Percentiles rank a stretch among this genome's conserved stretches.
phyloP scores from a whole-genome alignment of 2,329 filamentous ascomycete genomes.

The Periglandula ipomoeae region DNA sequence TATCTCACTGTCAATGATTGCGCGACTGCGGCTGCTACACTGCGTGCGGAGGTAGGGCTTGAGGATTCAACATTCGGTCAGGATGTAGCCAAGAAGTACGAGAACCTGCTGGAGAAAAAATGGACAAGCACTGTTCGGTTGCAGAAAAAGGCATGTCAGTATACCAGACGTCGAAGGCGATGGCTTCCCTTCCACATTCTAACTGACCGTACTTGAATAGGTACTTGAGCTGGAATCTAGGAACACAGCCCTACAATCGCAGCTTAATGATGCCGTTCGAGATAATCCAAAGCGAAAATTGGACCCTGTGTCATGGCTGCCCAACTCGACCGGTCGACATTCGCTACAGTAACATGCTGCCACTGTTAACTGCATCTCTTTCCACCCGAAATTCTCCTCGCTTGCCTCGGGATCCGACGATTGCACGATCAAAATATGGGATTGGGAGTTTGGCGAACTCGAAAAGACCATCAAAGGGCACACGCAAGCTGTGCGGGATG shows the following conservation, averaged over 20 bases:
- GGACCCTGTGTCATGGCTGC: no score
- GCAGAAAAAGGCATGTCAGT: conserved; percentile 52
- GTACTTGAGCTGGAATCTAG: no score
- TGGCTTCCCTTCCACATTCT: no score
- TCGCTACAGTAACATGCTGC: not conserved
- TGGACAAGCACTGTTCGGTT: conserved; percentile 1
- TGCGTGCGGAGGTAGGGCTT: not conserved
- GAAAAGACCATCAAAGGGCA: conserved; percentile 88
- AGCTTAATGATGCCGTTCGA: no score
- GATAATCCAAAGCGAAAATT: no score
- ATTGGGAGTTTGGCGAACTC: conserved; percentile 87
- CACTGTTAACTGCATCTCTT: conserved; percentile 64
- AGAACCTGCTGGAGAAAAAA: not conserved
- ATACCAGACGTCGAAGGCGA: no score
- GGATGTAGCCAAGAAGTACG: conserved; percentile 3
- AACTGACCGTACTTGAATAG: no score
- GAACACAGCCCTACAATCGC: no score
- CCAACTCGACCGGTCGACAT: no score
- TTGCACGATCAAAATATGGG: conserved; percentile 92
- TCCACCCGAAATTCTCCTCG: conserved; percentile 86
- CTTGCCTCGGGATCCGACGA: conserved; percentile 91
- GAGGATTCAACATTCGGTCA: conserved; percentile 8
- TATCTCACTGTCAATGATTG: not conserved
- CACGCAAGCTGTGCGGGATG: conserved; percentile 76
- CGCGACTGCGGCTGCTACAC: not conserved